A percentile compares a stretch with the other conserved stretches of the same genome.
phyloP scores from a whole-genome alignment of 1,284 basidiomycete genomes.

The Malassezia brasiliensis region DNA sequence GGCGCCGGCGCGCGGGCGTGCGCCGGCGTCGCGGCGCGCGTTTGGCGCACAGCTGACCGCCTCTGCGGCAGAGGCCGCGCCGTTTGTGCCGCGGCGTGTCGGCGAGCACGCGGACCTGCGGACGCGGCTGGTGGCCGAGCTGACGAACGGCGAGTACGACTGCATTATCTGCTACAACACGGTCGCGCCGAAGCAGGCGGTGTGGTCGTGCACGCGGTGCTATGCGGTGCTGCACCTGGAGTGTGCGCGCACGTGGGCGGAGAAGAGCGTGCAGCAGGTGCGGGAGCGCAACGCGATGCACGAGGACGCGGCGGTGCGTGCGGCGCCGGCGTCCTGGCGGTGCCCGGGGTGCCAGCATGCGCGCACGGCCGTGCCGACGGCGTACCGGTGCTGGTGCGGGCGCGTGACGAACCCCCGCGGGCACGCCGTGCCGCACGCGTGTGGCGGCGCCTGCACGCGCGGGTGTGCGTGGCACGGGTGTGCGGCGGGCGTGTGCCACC shows the following conservation, averaged over 20 bases:
- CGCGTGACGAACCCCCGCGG: constrained; percentile 26
- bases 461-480: constrained; percentile 28
- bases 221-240: constrained; percentile 39
- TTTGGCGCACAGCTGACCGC: constrained; percentile 11
- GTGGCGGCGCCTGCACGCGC: constrained; percentile 34
- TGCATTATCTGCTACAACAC: constrained; percentile 44
- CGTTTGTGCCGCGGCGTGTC: not conserved
- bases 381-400: constrained; percentile 45
- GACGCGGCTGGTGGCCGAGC: constrained; percentile 36
- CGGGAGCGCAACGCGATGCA: constrained; percentile 45
- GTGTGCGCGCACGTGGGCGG: constrained; percentile 44
- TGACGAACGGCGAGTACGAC: constrained; percentile 40
- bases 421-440: constrained; percentile 36
- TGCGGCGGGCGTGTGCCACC: constrained; percentile 36
- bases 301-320: constrained; percentile 38
- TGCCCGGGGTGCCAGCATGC: constrained; percentile 45
- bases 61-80: not conserved
- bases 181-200: constrained; percentile 30
- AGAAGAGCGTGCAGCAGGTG: constrained; percentile 37
- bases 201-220: constrained; percentile 45
- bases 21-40: not conserved
- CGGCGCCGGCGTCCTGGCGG: constrained; percentile 37
- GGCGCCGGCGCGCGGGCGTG: not conserved
- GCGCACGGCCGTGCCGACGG: constrained; percentile 32
- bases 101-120: constrained; percentile 37